Evolutionary conservation across 108 stramenopile species (phyloP).

Genomic region (Discostella pseudostelligera): DNA sequence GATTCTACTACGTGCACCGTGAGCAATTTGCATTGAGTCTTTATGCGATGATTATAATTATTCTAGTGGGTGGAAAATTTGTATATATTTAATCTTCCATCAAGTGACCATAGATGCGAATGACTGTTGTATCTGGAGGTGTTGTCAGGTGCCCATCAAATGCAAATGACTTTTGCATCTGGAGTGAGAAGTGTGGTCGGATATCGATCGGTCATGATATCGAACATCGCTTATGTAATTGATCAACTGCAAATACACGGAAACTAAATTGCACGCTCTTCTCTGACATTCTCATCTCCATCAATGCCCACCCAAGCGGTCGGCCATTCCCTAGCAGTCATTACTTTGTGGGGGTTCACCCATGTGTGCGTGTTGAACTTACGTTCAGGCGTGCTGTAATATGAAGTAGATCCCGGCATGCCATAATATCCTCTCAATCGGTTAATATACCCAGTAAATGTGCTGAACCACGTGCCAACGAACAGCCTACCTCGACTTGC

Average conservation of each 20-base stretch:
- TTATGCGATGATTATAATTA: background rate
- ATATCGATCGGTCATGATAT: no score
- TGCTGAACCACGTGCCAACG: conserved; percentile 91
- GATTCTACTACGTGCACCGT: background rate
- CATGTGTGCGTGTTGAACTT: conserved; percentile 61
- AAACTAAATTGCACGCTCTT: conserved; percentile 21
- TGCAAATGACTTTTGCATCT: no score
- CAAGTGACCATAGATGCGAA: no score
- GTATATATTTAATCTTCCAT: no score
- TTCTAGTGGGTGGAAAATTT: background rate
- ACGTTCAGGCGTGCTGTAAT: conserved; percentile 57
- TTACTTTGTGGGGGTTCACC: conserved; percentile 40
- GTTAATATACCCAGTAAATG: conserved; percentile 93
- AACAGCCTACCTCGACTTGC: conserved; percentile 84
- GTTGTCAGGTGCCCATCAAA: no score
- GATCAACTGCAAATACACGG: no score
- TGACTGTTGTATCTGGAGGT: no score
- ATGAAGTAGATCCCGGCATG: conserved; percentile 63
- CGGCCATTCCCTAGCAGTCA: conserved; percentile 44
- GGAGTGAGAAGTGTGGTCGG: no score
- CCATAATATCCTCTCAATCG: conserved; percentile 82
- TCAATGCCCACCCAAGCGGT: conserved; percentile 75
- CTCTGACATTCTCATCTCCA: conserved; percentile 56
- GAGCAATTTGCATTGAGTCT: background rate
- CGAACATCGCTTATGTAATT: no score